Percentiles rank a stretch among this genome's conserved stretches.
Conservation (phyloP, 176 grass and related monocot species). For the Ampelocalamus luodianensis region DNA sequence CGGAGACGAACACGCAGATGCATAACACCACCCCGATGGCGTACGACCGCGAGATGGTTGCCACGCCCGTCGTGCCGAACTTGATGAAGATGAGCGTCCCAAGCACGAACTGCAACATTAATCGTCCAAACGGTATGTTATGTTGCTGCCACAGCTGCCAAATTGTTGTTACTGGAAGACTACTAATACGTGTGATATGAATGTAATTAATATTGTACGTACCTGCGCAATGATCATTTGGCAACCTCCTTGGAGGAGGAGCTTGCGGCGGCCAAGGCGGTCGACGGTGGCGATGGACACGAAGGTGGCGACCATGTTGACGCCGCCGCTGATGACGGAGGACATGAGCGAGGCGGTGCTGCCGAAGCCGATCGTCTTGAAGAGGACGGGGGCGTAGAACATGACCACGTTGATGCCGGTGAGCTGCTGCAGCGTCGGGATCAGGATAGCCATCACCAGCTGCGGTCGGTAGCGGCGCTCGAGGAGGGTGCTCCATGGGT, state of each 20-base stretch:
- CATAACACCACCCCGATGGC: constrained; percentile 44
- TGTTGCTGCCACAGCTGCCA: background rate
- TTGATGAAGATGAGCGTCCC: constrained; percentile 44
- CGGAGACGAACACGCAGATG: constrained; percentile 88
- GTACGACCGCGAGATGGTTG: constrained; percentile 30
- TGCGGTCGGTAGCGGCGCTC: constrained; percentile 42
- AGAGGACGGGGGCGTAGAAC: constrained; percentile 61
- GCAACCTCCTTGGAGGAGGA: constrained; percentile 40
- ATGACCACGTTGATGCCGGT: constrained; percentile 67
- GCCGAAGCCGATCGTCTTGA: constrained; percentile 62
- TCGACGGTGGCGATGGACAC: constrained; percentile 59
- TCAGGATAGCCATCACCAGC: constrained; percentile 39
- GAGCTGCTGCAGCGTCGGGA: constrained; percentile 58
- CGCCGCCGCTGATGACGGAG: constrained; percentile 50
- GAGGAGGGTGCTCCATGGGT: constrained; percentile 42
- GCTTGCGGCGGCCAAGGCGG: constrained; percentile 45
- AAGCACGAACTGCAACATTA: constrained; percentile 28
- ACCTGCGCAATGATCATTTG: constrained; percentile 47
- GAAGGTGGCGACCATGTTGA: constrained; percentile 54
- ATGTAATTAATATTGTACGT: background rate
- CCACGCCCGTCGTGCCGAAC: constrained; percentile 42
- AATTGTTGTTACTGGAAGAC: background rate
- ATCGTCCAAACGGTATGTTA: background rate
- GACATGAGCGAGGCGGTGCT: constrained; percentile 57
- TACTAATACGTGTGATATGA: background rate